phyloP scores from a whole-genome alignment of 73 alveolate genomes.

The Paramecium biaurelia region DNA sequence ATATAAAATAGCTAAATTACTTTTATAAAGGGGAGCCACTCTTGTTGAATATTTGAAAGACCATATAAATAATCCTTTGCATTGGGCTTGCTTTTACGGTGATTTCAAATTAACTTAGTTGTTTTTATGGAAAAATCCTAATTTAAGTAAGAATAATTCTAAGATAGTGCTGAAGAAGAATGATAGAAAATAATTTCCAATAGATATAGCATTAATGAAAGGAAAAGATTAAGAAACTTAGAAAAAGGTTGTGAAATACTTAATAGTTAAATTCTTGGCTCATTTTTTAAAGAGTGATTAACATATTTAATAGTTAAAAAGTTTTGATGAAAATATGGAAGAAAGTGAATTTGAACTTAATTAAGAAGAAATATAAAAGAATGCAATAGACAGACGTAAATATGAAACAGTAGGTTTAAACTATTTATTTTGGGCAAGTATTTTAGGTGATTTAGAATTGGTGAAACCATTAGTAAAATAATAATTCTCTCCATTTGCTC shows the following conservation, averaged over 20 bases:
- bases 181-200: background rate
- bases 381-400: background rate
- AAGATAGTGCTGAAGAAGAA: background rate
- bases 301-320: background rate
- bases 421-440: conserved; percentile 15
- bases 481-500: conserved; percentile 2
- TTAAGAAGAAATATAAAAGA: background rate
- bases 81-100: conserved; percentile 1
- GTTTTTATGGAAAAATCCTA: background rate
- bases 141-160: background rate
- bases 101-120: background rate
- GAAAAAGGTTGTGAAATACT: background rate
- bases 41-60: background rate
- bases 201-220: background rate
- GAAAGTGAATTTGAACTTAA: background rate
- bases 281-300: background rate
- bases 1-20: background rate
- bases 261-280: background rate
- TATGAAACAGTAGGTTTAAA: background rate
- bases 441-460: background rate
- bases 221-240: background rate
- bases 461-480: background rate
- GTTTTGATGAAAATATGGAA: background rate
- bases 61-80: background rate
- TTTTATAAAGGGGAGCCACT: background rate